A percentile compares a stretch with the other conserved stretches of the same genome.
Conservation (phyloP, 1,284 basidiomycete genomes). For the Fistulinella cinereoalba region DNA sequence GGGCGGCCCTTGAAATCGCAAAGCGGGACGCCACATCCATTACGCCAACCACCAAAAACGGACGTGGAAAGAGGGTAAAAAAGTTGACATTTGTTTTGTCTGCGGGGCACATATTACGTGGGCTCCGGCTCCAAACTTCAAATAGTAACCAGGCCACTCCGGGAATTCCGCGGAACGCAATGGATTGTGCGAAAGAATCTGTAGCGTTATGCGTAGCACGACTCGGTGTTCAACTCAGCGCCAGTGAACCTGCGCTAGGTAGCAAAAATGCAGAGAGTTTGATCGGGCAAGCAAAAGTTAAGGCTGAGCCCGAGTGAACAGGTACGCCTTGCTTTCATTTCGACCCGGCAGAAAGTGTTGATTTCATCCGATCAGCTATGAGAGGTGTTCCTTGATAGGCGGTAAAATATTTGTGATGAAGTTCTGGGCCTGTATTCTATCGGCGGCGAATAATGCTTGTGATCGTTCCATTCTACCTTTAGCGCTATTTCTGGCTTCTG, state of each 20-base stretch:
- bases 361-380: background rate
- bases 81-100: constrained; percentile 35
- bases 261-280: background rate
- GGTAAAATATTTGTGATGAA: too few species aligned
- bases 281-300: background rate
- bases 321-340: background rate
- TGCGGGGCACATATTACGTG: constrained; percentile 38
- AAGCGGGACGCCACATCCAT: constrained; percentile 27
- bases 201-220: constrained; percentile 28
- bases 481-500: background rate
- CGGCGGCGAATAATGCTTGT: too few species aligned
- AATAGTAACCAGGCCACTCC: constrained; percentile 1
- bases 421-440: too few species aligned
- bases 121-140: constrained; percentile 22
- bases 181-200: constrained; percentile 14
- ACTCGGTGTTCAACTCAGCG: constrained; percentile 25
- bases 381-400: too few species aligned
- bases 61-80: constrained; percentile 25
- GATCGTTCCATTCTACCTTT: background rate
- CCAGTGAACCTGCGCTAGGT: background rate
- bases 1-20: constrained; percentile 27
- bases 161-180: constrained; percentile 5
- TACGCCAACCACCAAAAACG: constrained; percentile 10
- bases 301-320: constrained; percentile 15
- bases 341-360: background rate